Evolutionary conservation across 371 early-diverging fungal genomes (phyloP).

Genomic region (Mortierella sp.): DNA sequence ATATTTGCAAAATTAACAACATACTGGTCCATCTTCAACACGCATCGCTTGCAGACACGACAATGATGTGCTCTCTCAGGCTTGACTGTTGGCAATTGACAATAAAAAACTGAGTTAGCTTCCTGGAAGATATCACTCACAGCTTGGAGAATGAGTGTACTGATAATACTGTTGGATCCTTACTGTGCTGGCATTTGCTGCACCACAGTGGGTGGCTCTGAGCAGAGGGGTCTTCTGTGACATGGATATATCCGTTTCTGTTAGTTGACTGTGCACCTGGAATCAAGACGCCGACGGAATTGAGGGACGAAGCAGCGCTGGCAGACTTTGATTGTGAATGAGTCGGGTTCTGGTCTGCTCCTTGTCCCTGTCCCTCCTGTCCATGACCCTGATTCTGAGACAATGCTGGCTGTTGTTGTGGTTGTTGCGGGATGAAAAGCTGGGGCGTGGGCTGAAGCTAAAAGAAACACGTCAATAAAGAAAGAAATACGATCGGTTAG

Average conservation of each 20-base stretch:
- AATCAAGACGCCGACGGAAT: constrained; percentile 29
- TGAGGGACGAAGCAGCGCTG: constrained; percentile 3
- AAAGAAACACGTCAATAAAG: no score
- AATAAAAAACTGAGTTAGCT: neutral
- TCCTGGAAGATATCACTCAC: neutral
- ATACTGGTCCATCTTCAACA: constrained; percentile 78
- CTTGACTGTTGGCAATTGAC: constrained; percentile 55
- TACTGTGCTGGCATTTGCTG: constrained; percentile 55
- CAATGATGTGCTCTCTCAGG: constrained; percentile 78
- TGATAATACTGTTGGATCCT: neutral
- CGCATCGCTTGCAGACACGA: constrained; percentile 73
- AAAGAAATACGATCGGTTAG: neutral
- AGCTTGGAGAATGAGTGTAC: neutral
- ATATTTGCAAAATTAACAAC: constrained; percentile 9
- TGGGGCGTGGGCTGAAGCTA: neutral
- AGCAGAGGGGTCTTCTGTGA: constrained; percentile 40
- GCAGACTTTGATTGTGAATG: neutral
- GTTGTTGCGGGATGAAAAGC: neutral
- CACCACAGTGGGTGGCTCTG: constrained; percentile 52
- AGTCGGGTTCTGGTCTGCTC: neutral
- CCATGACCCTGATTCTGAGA: constrained; percentile 4
- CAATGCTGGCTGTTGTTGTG: constrained; percentile 11
- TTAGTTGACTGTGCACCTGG: constrained; percentile 39
- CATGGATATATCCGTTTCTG: constrained; percentile 42
- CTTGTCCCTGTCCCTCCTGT: constrained; percentile 5